phyloP scores from a whole-genome alignment of 176 grass and related monocot genomes.

The Carex parvula region DNA sequence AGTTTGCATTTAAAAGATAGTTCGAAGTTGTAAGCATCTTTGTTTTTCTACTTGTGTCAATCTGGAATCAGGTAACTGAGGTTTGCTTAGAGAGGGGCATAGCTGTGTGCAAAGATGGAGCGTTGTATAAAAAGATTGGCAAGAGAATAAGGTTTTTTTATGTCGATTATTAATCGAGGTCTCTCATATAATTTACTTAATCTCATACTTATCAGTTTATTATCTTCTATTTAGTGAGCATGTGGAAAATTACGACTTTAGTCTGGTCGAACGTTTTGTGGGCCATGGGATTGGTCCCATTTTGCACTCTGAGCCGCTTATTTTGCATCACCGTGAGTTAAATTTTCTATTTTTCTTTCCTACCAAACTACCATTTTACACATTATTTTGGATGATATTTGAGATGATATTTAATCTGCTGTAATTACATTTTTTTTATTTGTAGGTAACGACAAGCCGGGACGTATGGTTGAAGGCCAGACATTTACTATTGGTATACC shows the following conservation, averaged over 20 bases:
- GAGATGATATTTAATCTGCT: slow-evolving; percentile 20
- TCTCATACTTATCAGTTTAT: background rate
- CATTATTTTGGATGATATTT: background rate
- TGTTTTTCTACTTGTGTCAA: slow-evolving; percentile 10
- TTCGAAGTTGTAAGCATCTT: background rate
- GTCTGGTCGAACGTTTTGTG: slow-evolving; percentile 86
- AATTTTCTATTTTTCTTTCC: background rate
- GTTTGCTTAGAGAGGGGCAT: slow-evolving; percentile 89
- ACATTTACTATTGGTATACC: slow-evolving; percentile 85
- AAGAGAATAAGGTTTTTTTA: slow-evolving; percentile 78
- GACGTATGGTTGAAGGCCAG: slow-evolving; percentile 83
- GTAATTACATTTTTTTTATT: slow-evolving; percentile 25
- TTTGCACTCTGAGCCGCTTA: slow-evolving; percentile 83
- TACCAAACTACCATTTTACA: background rate
- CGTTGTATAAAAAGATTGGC: slow-evolving; percentile 81
- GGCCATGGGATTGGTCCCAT: slow-evolving; percentile 83
- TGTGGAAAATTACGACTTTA: slow-evolving; percentile 68
- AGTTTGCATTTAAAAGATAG: background rate
- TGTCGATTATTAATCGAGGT: background rate
- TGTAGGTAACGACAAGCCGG: slow-evolving; percentile 80
- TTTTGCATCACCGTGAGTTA: slow-evolving; percentile 75
- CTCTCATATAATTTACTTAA: slow-evolving; percentile 12
- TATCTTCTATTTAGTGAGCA: slow-evolving; percentile 53
- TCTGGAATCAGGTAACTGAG: slow-evolving; percentile 65
- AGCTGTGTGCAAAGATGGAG: slow-evolving; percentile 81